Conservation (phyloP, 2,329 filamentous ascomycete genomes). For the Cladosporium austrohemisphaericum region DNA sequence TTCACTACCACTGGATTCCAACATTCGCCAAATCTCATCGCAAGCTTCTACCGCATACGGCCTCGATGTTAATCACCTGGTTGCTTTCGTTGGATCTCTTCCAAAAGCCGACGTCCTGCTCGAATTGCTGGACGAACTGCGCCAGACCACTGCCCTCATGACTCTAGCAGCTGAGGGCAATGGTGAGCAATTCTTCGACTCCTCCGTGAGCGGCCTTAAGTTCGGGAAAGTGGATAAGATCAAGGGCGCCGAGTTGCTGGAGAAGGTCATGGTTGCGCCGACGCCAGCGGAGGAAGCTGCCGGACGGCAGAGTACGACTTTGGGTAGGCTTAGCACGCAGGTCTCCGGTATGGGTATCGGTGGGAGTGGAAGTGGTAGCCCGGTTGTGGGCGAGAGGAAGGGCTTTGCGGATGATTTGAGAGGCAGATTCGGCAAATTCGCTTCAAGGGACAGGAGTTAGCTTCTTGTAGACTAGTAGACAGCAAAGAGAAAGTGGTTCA, state of each 20-base stretch:
- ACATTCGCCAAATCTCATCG: conserved; percentile 81
- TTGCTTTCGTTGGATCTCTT: conserved; percentile 79
- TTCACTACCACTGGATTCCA: conserved; percentile 67
- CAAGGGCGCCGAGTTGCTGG: conserved; percentile 82
- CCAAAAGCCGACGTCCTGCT: conserved; percentile 77
- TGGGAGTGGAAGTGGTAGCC: conserved; percentile 6
- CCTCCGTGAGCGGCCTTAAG: conserved; percentile 83
- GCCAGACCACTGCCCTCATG: conserved; percentile 88
- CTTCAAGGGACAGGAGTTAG: conserved; percentile 8
- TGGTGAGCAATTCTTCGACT: conserved; percentile 91
- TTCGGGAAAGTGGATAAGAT: conserved; percentile 89
- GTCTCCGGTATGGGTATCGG: neutral
- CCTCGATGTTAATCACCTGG: conserved; percentile 78
- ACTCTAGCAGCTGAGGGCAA: conserved; percentile 67
- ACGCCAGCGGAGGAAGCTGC: neutral
- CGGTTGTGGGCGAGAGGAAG: conserved; percentile 9
- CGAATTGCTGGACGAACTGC: conserved; percentile 85
- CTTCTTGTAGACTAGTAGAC: neutral
- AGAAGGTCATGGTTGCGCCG: conserved; percentile 58
- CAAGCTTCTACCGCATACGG: conserved; percentile 78
- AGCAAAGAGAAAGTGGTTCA: neutral
- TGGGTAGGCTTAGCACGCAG: conserved; percentile 12
- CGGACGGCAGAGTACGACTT: conserved; percentile 1
- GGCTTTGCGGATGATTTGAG: conserved; percentile 13
- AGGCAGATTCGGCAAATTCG: conserved; percentile 14